Base-by-base conservation (phyloP, 2,329 filamentous ascomycete genomes). In the Ambrosiella cleistominuta region DNA sequence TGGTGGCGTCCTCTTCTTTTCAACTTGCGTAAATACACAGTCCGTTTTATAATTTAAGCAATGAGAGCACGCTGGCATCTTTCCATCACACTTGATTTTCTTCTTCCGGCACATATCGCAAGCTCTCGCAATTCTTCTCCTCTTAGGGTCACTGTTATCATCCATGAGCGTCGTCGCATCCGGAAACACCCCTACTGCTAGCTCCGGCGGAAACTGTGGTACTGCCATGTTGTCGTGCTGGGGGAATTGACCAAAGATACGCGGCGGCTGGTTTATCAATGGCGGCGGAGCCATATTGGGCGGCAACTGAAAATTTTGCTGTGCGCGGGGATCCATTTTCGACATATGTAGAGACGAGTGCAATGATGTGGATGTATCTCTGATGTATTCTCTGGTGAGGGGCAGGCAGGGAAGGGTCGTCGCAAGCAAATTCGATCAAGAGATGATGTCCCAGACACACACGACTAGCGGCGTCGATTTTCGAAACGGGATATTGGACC, bases 1-100 rank as follows among this genome's bases (percentile, higher is more conserved):
- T 1, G 91, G 93, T 57, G 93, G 91, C 69, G 86, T 93, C 60
- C 93, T 81, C 77, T 98, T 98, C 82, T 98, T 98, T 74, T 98
- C 93, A 42, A 97, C 90, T 68, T 95, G 89, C 0, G 93, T 97
- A 68, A 97, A 97, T 64, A 95, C 81, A 70, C 91, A 98, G 65
- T 95, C 89, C 4, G 90, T 96, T 76, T 96, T 96, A 75, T 96
- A 96, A 70, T 96, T 97, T 69, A 86, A 85, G 70, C 91, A 98
- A 71, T 97, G 93, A 7, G 88, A 90, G 71, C 93, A 98, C 61
- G 89, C 83, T 42, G 93, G 91, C 71, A 95, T 81, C 72, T 94
- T 95, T 64, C 93, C 91, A 68, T 97, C 93, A 71, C 91, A 97
- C 73, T 97, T 97, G 72, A 97, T 93, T 77, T 91, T 95, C 72